phyloP scores from a whole-genome alignment of 441 rosid genomes.

The Euphorbia corollata region DNA sequence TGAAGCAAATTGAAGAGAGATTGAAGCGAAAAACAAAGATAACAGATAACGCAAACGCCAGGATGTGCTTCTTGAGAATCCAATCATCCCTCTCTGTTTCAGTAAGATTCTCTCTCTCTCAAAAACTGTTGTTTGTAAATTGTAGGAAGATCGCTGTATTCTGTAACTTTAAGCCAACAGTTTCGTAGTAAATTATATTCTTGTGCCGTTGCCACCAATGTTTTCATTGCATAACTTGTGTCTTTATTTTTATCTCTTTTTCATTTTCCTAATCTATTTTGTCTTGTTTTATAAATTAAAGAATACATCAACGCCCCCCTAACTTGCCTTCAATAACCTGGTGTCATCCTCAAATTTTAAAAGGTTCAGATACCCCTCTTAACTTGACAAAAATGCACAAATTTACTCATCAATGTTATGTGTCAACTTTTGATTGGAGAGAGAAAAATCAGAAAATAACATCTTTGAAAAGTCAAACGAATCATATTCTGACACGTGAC shows the following conservation, averaged over 20 bases:
- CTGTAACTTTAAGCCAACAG: constrained; percentile 5
- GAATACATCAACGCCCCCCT: too few relatives aligned
- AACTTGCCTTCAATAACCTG: too few relatives aligned
- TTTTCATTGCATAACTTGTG: background rate
- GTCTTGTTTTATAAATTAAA: too few relatives aligned
- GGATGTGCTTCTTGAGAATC: constrained; percentile 33
- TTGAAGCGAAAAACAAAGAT: constrained; percentile 36
- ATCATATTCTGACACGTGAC: too few relatives aligned
- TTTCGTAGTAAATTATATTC: background rate
- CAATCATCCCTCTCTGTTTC: constrained; percentile 33
- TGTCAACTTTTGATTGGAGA: too few relatives aligned
- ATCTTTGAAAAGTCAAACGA: too few relatives aligned
- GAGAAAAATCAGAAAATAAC: too few relatives aligned
- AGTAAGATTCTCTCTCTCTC: background rate
- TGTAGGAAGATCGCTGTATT: constrained; percentile 5
- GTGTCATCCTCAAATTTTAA: too few relatives aligned
- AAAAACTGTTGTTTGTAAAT: background rate
- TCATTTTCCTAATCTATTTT: too few relatives aligned
- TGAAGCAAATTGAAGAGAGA: constrained; percentile 47
- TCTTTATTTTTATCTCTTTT: background rate
- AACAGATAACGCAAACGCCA: constrained; percentile 22
- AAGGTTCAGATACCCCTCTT: too few relatives aligned
- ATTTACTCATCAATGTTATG: too few relatives aligned
- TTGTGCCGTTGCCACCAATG: constrained; percentile 7
- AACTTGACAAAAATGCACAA: too few relatives aligned